Evolutionary conservation across 768 basidiomycete genomes (phyloP).

Genomic region (Austroboletus eburneus): DNA sequence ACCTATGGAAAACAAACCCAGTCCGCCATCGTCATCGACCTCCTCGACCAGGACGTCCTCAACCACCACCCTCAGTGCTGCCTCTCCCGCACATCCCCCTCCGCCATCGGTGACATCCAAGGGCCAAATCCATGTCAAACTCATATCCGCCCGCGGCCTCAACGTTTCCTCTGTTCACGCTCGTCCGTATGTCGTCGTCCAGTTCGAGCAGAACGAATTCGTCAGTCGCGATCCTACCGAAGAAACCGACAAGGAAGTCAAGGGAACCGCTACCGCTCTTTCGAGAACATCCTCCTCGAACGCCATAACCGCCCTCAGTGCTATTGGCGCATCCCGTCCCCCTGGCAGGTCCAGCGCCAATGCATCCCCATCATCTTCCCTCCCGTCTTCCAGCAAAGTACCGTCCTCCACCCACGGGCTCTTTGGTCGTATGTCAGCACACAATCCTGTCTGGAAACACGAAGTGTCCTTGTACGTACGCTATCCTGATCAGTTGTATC

Average conservation of each 20-base stretch:
- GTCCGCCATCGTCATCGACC: slow-evolving; percentile 40
- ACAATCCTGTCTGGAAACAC: slow-evolving; percentile 99
- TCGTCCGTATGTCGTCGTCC: slow-evolving; percentile 90
- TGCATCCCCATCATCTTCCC: slow-evolving; percentile 42
- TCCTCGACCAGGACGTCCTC: slow-evolving; percentile 35
- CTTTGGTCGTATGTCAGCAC: slow-evolving; percentile 63
- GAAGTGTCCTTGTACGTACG: slow-evolving; percentile 91
- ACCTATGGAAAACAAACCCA: slow-evolving; percentile 34
- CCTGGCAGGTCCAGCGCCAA: slow-evolving; percentile 40
- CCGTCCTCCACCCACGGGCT: slow-evolving; percentile 41
- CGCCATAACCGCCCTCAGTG: slow-evolving; percentile 63
- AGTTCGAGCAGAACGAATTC: slow-evolving; percentile 99
- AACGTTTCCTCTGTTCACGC: slow-evolving; percentile 62
- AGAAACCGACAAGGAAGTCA: slow-evolving; percentile 85
- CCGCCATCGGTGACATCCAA: slow-evolving; percentile 37
- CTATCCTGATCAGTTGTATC: slow-evolving; percentile 7
- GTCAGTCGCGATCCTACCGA: slow-evolving; percentile 86
- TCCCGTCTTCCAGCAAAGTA: slow-evolving; percentile 36
- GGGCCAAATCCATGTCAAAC: slow-evolving; percentile 92
- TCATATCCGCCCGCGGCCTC: slow-evolving; percentile 86
- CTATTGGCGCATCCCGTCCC: slow-evolving; percentile 49
- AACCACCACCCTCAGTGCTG: slow-evolving; percentile 15
- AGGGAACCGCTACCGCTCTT: slow-evolving; percentile 62
- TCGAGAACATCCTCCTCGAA: slow-evolving; percentile 57
- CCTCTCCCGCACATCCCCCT: slow-evolving; percentile 24